Conservation (phyloP, 805 yeast genomes). For the Candida sanyiensis region DNA sequence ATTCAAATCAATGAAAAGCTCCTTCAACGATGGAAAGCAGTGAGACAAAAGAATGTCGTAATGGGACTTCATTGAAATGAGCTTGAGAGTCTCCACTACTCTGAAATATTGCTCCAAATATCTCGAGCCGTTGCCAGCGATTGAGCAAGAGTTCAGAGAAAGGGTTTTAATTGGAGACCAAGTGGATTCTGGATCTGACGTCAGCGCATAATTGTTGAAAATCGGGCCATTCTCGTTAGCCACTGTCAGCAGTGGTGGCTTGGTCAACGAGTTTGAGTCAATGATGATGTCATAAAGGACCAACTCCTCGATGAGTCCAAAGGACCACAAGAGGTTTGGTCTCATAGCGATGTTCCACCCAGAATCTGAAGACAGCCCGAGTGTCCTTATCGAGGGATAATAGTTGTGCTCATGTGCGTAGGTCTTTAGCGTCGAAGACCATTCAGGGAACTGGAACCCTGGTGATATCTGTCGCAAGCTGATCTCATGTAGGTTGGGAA, state of each 20-base stretch:
- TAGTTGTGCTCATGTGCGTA: slow-evolving; percentile 24
- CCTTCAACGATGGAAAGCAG: slow-evolving; percentile 35
- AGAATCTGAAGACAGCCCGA: slow-evolving; percentile 37
- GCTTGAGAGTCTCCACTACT: slow-evolving; percentile 32
- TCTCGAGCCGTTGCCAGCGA: slow-evolving; percentile 33
- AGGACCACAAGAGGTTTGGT: slow-evolving; percentile 40
- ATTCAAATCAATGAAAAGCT: slow-evolving; percentile 42
- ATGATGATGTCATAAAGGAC: slow-evolving; percentile 42
- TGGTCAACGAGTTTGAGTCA: slow-evolving; percentile 35
- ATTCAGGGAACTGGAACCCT: slow-evolving; percentile 37
- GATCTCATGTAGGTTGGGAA: slow-evolving; percentile 41
- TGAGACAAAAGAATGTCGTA: slow-evolving; percentile 46
- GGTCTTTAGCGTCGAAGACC: slow-evolving; percentile 24
- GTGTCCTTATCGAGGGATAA: slow-evolving; percentile 26
- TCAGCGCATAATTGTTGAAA: slow-evolving; percentile 17
- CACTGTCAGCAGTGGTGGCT: slow-evolving; percentile 21
- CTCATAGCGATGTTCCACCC: slow-evolving; percentile 52
- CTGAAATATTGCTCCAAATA: slow-evolving; percentile 35
- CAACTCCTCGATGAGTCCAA: slow-evolving; percentile 40
- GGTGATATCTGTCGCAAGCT: slow-evolving; percentile 43
- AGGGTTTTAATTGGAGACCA: slow-evolving; percentile 33
- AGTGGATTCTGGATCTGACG: slow-evolving; percentile 10
- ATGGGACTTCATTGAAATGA: slow-evolving; percentile 36
- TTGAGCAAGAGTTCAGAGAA: slow-evolving; percentile 29
- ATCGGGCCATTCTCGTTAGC: slow-evolving; percentile 23